Evolutionary conservation across 1,139 yeast species (phyloP).

Genomic region (Geotrichum reessii): DNA sequence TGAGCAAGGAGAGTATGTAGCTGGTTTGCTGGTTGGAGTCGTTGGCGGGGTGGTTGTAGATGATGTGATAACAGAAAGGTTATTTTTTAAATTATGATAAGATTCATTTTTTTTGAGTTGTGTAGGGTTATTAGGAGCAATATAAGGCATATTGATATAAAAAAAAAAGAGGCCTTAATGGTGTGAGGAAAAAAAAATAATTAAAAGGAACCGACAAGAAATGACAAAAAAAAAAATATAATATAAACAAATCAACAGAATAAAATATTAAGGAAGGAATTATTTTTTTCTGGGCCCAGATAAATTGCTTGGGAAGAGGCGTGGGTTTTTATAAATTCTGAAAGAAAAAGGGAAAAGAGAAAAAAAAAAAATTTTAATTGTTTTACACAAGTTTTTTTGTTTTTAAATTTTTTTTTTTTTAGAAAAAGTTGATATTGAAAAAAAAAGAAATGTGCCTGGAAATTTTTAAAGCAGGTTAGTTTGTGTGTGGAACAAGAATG

Average conservation of each 20-base stretch:
- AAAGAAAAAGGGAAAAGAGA: not conserved
- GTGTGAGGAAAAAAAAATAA: too few species aligned
- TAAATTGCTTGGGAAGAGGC: not conserved
- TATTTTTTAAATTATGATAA: constrained; percentile 39
- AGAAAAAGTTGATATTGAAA: not conserved
- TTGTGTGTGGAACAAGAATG: not conserved
- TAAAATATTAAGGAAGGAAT: not conserved
- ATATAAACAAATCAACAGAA: not conserved
- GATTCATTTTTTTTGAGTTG: constrained; percentile 28
- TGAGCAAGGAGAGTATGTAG: constrained; percentile 7
- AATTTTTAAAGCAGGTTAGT: not conserved
- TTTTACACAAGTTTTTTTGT: not conserved
- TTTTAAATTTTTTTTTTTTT: not conserved
- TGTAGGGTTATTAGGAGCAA: constrained; percentile 12
- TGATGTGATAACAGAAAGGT: constrained; percentile 1
- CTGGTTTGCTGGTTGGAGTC: constrained; percentile 8
- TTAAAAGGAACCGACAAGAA: not conserved
- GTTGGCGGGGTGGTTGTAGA: not conserved
- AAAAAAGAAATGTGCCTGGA: not conserved
- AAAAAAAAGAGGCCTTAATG: not conserved
- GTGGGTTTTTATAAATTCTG: not conserved
- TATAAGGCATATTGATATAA: constrained; percentile 12
- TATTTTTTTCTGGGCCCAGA: not conserved
- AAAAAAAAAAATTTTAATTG: not conserved
- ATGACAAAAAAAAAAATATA: not conserved